phyloP scores from a whole-genome alignment of 1,139 yeast genomes.

The Saccharomyces hybrid region DNA sequence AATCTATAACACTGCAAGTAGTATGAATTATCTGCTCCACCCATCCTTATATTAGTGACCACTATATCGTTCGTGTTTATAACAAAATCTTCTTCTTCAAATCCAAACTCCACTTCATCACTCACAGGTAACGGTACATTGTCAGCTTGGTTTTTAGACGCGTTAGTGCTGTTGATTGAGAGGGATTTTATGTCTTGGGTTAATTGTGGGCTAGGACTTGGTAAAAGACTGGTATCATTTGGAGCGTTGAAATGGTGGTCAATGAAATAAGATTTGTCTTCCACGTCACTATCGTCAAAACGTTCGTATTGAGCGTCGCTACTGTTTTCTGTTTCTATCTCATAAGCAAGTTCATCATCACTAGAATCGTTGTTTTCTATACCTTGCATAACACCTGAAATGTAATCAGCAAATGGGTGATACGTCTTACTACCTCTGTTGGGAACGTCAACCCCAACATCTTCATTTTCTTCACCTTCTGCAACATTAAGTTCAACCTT shows the following conservation, averaged over 20 bases:
- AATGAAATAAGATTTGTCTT: constrained; percentile 3
- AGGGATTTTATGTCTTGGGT: constrained; percentile 9
- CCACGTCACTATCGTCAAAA: too few species aligned
- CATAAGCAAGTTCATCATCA: constrained; percentile 9
- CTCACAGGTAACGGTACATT: background rate
- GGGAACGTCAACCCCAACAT: constrained; percentile 23
- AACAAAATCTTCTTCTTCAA: constrained; percentile 55
- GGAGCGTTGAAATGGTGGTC: background rate
- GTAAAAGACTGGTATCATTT: background rate
- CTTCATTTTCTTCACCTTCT: constrained; percentile 16
- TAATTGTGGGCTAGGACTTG: constrained; percentile 7
- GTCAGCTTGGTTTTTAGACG: background rate
- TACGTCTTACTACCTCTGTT: constrained; percentile 13
- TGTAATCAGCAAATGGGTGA: constrained; percentile 28
- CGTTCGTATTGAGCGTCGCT: constrained; percentile 12
- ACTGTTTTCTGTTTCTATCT: constrained; percentile 23
- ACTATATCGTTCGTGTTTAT: constrained; percentile 44
- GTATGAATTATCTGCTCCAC: constrained; percentile 43
- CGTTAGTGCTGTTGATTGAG: constrained; percentile 4
- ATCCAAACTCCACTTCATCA: constrained; percentile 52
- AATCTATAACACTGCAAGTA: constrained; percentile 41
- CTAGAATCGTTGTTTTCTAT: constrained; percentile 10
- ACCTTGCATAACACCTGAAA: constrained; percentile 19
- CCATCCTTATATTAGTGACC: constrained; percentile 49
- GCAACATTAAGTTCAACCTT: constrained; percentile 35